phyloP scores from a whole-genome alignment of 2,329 filamentous ascomycete species.

The Metarhizium guizhouense region DNA sequence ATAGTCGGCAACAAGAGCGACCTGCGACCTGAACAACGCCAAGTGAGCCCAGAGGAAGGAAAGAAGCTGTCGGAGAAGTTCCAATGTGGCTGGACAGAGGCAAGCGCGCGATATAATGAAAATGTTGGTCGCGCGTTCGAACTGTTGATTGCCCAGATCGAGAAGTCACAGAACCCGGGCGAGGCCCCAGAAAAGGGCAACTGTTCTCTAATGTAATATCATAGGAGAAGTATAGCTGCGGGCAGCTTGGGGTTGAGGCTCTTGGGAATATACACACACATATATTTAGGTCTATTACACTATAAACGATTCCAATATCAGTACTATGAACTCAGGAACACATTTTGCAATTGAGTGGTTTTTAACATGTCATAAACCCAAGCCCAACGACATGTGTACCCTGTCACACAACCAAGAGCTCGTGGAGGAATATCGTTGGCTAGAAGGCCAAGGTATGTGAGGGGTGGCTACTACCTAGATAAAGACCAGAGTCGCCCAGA shows the following conservation, averaged over 20 bases:
- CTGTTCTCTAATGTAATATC: constrained; percentile 72
- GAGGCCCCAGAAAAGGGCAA: constrained; percentile 74
- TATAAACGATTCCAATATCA: neutral
- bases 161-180: constrained; percentile 84
- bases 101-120: constrained; percentile 86
- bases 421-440: too few species aligned
- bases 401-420: neutral
- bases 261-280: neutral
- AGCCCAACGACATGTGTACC: too few species aligned
- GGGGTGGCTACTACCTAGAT: too few species aligned
- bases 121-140: constrained; percentile 92
- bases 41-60: constrained; percentile 80
- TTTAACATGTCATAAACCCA: neutral
- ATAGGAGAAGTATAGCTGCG: neutral
- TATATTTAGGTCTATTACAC: neutral
- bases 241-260: constrained; percentile 2
- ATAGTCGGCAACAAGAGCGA: constrained; percentile 98
- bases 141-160: constrained; percentile 86
- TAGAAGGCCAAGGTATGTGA: too few species aligned
- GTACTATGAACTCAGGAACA: neutral
- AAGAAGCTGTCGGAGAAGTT: constrained; percentile 78
- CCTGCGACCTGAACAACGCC: constrained; percentile 82
- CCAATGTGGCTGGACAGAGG: constrained; percentile 89
- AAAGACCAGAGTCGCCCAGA: too few species aligned
- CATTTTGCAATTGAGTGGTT: neutral